Conservation (phyloP, 257 asterid genomes). For the Primulina tabacum region DNA sequence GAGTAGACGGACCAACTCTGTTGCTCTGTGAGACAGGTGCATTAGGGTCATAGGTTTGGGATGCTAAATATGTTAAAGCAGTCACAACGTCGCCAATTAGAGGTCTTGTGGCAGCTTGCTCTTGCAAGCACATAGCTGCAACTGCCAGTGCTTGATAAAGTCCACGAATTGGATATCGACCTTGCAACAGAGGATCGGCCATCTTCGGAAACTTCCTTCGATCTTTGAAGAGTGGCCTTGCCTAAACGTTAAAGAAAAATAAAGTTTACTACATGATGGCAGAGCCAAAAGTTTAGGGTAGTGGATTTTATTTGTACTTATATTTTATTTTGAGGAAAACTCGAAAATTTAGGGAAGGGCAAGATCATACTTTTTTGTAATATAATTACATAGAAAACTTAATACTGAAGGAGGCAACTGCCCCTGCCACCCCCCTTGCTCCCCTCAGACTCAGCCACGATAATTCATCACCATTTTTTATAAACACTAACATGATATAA, state of each 20-base stretch:
- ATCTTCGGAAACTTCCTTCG: constrained; percentile 71
- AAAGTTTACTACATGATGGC: neutral
- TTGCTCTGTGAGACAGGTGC: constrained; percentile 38
- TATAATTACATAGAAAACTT: too few relatives aligned
- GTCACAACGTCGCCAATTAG: constrained; percentile 86
- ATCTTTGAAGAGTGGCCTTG: constrained; percentile 86
- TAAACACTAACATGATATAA: too few relatives aligned
- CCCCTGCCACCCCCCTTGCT: too few relatives aligned
- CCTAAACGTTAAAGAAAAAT: constrained; percentile 41
- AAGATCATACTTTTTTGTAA: too few relatives aligned
- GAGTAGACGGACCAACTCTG: constrained; percentile 60
- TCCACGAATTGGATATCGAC: constrained; percentile 81
- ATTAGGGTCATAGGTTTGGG: constrained; percentile 72
- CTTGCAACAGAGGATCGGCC: constrained; percentile 93
- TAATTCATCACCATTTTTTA: too few relatives aligned
- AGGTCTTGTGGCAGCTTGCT: constrained; percentile 89
- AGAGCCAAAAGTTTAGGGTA: neutral
- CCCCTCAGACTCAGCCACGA: too few relatives aligned
- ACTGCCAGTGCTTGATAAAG: constrained; percentile 89
- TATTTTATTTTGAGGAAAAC: neutral
- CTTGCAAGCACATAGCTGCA: constrained; percentile 99
- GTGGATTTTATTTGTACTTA: too few relatives aligned
- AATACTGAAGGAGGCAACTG: too few relatives aligned
- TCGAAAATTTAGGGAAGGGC: too few relatives aligned
- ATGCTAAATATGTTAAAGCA: constrained; percentile 71